Conservation (phyloP, 805 yeast species). For the Kluyveromyces siamensis region DNA sequence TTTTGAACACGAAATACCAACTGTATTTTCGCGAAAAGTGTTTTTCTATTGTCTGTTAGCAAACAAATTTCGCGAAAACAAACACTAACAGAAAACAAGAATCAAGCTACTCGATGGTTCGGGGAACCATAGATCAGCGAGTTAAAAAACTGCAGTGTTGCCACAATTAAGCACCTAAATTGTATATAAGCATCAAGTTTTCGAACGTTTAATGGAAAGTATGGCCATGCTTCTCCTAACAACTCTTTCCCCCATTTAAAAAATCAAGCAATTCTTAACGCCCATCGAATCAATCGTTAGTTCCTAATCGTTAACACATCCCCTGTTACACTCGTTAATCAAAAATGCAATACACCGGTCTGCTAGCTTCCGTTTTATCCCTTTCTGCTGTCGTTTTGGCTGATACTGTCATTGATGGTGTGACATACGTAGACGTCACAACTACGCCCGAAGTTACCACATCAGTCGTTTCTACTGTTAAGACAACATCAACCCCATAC, state of each 20-base stretch:
- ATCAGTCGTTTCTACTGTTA: conserved; percentile 37
- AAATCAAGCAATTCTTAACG: too few relatives aligned
- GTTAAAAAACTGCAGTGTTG: too few relatives aligned
- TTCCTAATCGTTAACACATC: neutral
- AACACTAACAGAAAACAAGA: neutral
- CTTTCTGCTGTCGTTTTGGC: conserved; percentile 8
- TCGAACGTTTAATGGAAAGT: too few relatives aligned
- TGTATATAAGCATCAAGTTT: too few relatives aligned
- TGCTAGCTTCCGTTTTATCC: conserved; percentile 8
- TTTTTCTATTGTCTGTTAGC: neutral
- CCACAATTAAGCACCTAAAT: too few relatives aligned
- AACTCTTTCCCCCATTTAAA: too few relatives aligned
- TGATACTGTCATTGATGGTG: conserved; percentile 20
- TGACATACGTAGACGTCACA: conserved; percentile 40
- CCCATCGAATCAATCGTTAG: too few relatives aligned
- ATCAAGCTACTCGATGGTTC: neutral
- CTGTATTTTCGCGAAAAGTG: neutral
- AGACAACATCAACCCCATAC: conserved; percentile 32
- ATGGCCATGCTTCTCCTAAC: too few relatives aligned
- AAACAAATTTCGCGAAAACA: neutral
- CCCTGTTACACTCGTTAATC: neutral
- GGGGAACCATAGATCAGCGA: neutral
- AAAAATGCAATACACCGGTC: conserved; percentile 8
- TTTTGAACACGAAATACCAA: neutral
- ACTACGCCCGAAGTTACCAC: conserved; percentile 40